Conservation (phyloP, 108 stramenopile species). For the Bacterosira constricta region DNA sequence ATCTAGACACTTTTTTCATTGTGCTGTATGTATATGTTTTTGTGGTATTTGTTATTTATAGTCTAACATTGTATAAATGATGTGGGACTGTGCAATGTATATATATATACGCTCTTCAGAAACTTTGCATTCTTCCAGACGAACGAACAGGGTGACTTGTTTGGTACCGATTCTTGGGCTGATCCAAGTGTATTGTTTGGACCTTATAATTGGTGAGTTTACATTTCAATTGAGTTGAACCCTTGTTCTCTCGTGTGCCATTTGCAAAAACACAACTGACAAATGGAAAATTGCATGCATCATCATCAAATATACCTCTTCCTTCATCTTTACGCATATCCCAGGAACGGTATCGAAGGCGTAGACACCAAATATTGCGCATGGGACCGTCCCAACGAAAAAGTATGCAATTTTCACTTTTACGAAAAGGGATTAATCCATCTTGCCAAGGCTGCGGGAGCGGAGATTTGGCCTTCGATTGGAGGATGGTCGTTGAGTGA, state of each 20-base stretch:
- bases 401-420: conserved; percentile 10
- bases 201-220: conserved; percentile 5
- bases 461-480: conserved; percentile 30
- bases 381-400: not conserved
- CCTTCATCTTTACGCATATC: no score
- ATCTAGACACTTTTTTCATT: no score
- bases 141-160: conserved; percentile 26
- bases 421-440: conserved; percentile 19
- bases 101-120: no score
- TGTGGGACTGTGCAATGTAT: no score
- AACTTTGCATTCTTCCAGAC: conserved; percentile 48
- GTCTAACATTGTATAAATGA: no score
- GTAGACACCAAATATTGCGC: not conserved
- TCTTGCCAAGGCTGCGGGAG: conserved; percentile 14
- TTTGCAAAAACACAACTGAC: not conserved
- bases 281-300: no score
- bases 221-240: no score
- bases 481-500: conserved; percentile 45
- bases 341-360: no score
- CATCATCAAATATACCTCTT: no score
- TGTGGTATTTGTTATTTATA: no score
- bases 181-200: conserved; percentile 23
- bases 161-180: conserved; percentile 39
- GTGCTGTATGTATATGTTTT: no score
- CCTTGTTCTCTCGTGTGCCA: conserved; percentile 19